These are phyloP conservation scores for Mucor irregularis DNA, from an alignment of 371 early-diverging fungal species.

Conservation along the genomic window DNA sequence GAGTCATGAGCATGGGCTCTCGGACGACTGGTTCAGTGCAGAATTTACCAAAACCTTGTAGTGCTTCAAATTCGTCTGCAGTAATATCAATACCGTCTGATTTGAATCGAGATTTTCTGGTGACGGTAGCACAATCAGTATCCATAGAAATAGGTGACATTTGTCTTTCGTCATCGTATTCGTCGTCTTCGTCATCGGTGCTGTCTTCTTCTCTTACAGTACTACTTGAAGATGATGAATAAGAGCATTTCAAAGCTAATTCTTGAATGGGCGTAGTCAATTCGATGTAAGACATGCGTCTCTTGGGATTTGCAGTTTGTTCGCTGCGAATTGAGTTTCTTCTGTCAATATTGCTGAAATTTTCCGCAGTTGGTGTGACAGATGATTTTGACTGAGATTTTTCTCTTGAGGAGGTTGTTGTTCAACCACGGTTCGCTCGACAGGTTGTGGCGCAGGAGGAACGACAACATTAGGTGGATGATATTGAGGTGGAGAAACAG, in stretches of 20 bases:
- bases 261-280: constrained; percentile 21
- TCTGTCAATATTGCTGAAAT: not conserved
- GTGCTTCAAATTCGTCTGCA: constrained; percentile 47
- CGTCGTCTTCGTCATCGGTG: constrained; percentile 1
- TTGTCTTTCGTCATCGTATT: not conserved
- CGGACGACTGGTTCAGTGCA: constrained; percentile 55
- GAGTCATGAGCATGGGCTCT: constrained; percentile 35
- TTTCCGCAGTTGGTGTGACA: not conserved
- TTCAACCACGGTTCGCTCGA: not conserved
- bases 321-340: constrained; percentile 5
- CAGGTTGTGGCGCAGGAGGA: not conserved
- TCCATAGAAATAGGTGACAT: not conserved
- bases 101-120: constrained; percentile 1
- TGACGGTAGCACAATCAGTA: not conserved
- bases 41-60: constrained; percentile 44
- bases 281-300: constrained; percentile 11
- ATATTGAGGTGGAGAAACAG: not conserved
- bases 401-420: too few relatives aligned
- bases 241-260: not conserved
- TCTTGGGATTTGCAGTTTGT: not conserved
- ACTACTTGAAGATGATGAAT: not conserved
- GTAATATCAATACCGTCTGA: constrained; percentile 24
- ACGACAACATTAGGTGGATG: not conserved
- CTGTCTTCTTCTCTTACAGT: not conserved
- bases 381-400: too few relatives aligned